Evolutionary conservation across 768 basidiomycete genomes (phyloP), one percentile per base, ranked within the genome.

Genomic region (Suillus clintonianus): DNA sequence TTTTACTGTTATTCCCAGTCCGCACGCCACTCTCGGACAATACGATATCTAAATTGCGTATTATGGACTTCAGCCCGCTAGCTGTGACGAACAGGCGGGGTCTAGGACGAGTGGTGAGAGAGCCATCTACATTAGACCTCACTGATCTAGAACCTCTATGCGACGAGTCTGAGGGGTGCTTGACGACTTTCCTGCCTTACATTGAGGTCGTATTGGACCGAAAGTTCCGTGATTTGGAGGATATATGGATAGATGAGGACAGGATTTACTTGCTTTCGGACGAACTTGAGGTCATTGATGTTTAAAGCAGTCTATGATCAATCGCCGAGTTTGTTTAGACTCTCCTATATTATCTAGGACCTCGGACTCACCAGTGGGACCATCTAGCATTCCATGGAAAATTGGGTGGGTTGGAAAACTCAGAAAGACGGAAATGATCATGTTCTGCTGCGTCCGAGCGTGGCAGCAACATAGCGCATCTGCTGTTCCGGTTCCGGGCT

Each of bases 131-230:
- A 5, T 5, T 32, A 5, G 27, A 53, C 5, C 1, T 9, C 9
- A 7, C 17, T 32, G 32, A 19, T 19, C 22, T 2, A 45, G 0
- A 4, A 10, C 5, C 1, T 4, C 2, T 0, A 9, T 9, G 4
- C 3, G 2, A 47, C 4, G 3, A 11, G 10, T 11, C 3, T 45
- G n/a, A n/a, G 17, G 19, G 19, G 30, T 4, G 17, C 32, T 34
- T 19, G 5, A 34, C 51, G 10, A 53, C 51, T 13, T 53, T 2
- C 51, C 32, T 53, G 32, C 51, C 51, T 34, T 34, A 53, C 1
- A 32, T 53, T 11, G 9, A 53, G 32, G 51, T 53, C 5, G 32
- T 53, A 34, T 53, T 30, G 32, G 17, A 53, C 19, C 34, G 51
- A n/a, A 11, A n/a, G 10, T 34, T 53, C 3, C 0, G 22, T 47